Evolutionary conservation across 306 rosid genomes (phyloP).

Genomic region (Cucumis melo): DNA sequence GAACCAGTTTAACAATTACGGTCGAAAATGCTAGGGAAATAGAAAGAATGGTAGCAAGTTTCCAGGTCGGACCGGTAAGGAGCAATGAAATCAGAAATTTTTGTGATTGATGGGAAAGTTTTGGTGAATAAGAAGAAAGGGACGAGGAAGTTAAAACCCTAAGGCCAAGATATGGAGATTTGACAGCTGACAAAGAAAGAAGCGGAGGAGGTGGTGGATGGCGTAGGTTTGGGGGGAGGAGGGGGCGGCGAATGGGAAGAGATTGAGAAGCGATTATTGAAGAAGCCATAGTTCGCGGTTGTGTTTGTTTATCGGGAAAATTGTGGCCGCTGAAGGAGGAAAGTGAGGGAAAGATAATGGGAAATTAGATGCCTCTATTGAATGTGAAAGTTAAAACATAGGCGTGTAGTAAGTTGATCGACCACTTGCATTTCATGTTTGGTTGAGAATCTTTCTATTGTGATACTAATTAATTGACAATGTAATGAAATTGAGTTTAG

Average conservation of each 20-base stretch:
- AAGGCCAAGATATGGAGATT: background rate
- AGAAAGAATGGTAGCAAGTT: conserved; percentile 21
- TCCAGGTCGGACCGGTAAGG: conserved; percentile 15
- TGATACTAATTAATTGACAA: background rate
- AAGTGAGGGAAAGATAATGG: background rate
- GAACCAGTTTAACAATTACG: background rate
- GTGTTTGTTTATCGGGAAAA: background rate
- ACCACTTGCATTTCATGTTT: background rate
- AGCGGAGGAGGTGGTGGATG: background rate
- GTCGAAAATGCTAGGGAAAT: conserved; percentile 11
- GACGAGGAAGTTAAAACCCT: conserved; percentile 3
- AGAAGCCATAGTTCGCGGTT: background rate
- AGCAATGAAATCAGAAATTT: background rate
- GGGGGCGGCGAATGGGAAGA: background rate
- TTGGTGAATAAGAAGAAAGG: background rate
- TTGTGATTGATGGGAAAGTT: background rate
- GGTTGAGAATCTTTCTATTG: background rate
- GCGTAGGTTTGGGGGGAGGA: background rate
- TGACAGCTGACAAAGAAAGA: background rate
- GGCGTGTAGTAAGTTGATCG: background rate
- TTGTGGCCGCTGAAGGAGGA: background rate
- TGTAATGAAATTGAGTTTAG: background rate
- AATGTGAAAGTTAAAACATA: background rate
- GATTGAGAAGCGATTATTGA: conserved; percentile 8
- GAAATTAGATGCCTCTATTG: no score